Evolutionary conservation across 495 filamentous ascomycete species (phyloP).

Genomic region (Penicillium herquei): DNA sequence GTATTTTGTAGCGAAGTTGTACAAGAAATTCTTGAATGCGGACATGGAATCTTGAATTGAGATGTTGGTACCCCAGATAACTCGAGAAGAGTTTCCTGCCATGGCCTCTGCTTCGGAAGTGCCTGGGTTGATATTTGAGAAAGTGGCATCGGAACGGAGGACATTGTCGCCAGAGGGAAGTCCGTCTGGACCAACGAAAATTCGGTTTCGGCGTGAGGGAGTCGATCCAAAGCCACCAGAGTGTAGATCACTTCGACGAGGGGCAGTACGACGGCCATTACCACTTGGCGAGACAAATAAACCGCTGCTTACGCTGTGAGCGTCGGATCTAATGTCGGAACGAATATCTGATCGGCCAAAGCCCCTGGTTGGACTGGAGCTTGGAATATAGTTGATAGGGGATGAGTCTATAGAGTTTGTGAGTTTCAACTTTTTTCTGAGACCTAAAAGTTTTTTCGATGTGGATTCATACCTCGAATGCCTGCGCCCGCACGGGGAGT

Average conservation of each 20-base stretch:
- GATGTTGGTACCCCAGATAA: slow-evolving; percentile 98
- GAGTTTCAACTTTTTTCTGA: not conserved
- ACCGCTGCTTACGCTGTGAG: slow-evolving; percentile 76
- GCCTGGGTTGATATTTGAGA: slow-evolving; percentile 79
- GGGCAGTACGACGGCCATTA: slow-evolving; percentile 38
- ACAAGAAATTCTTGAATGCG: slow-evolving; percentile 85
- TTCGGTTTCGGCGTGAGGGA: slow-evolving; percentile 59
- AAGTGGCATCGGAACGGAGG: slow-evolving; percentile 74
- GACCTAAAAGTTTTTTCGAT: not conserved
- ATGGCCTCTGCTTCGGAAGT: slow-evolving; percentile 91
- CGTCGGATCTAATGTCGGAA: slow-evolving; percentile 54
- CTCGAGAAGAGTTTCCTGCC: slow-evolving; percentile 71
- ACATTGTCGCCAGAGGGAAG: slow-evolving; percentile 59
- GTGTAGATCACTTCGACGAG: slow-evolving; percentile 79
- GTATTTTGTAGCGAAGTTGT: slow-evolving; percentile 88
- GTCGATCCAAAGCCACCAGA: slow-evolving; percentile 71
- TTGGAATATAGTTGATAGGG: slow-evolving; percentile 83
- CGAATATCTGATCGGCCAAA: slow-evolving; percentile 41
- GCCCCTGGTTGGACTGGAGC: slow-evolving; percentile 72
- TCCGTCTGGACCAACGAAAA: slow-evolving; percentile 82
- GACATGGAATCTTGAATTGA: slow-evolving; percentile 85
- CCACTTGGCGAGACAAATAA: slow-evolving; percentile 74
- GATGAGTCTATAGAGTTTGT: slow-evolving; percentile 66
- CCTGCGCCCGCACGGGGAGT: slow-evolving; percentile 66
- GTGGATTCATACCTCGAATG: slow-evolving; percentile 61